Evolutionary conservation across 2,329 filamentous ascomycete species (phyloP).

Genomic region (Didymosphaeria variabile): DNA sequence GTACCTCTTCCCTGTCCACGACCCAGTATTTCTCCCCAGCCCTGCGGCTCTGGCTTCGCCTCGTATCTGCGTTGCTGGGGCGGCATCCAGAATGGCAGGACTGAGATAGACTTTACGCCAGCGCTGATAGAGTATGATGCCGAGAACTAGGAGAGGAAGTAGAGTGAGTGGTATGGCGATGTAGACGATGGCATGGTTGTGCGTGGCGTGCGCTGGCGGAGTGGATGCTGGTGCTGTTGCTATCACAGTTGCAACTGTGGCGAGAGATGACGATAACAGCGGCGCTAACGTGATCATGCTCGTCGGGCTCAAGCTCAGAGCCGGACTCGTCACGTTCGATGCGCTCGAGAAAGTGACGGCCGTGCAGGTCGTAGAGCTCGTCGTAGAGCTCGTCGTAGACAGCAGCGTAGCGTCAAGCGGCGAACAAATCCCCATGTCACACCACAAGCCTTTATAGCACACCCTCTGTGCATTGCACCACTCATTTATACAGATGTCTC

Average conservation of each 20-base stretch:
- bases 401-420: too few species aligned
- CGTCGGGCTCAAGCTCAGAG: too few species aligned
- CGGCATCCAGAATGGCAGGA: not conserved
- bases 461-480: too few species aligned
- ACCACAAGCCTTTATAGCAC: too few species aligned
- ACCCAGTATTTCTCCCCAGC: not conserved
- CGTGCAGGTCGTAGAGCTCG: too few species aligned
- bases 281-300: not conserved
- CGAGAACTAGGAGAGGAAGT: not conserved
- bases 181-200: not conserved
- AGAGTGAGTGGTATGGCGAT: not conserved
- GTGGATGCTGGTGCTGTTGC: not conserved
- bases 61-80: not conserved
- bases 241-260: accelerated
- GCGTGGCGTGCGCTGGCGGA: not conserved
- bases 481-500: too few species aligned
- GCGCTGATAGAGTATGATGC: not conserved
- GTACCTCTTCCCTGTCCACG: not conserved
- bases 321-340: too few species aligned
- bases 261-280: too few species aligned
- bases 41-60: not conserved
- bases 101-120: not conserved
- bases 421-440: too few species aligned
- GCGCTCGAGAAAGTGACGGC: too few species aligned
- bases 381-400: too few species aligned